Conservation (phyloP, 257 asterid species). For the Nicotiana tabacum region DNA sequence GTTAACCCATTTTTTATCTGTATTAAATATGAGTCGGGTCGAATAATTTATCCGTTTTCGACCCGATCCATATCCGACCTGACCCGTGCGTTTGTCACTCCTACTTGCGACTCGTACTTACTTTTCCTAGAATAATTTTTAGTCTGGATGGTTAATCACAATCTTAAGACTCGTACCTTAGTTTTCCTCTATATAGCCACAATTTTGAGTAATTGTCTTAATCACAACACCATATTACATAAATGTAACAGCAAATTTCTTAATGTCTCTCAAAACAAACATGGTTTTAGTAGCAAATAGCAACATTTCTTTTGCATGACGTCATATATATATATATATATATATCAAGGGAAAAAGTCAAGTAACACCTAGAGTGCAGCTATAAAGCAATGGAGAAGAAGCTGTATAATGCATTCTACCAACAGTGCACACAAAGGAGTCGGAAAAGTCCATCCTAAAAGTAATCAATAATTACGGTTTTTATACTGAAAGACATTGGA, state of each 20-base stretch:
- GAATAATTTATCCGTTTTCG: too few species aligned
- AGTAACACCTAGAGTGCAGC: background rate
- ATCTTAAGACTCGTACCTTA: background rate
- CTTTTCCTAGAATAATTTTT: background rate
- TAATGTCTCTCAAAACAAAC: background rate
- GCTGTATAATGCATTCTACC: background rate
- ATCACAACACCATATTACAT: background rate
- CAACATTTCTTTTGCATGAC: background rate
- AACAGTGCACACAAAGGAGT: background rate
- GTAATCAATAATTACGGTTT: conserved; percentile 19
- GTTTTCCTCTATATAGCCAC: background rate
- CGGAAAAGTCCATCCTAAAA: conserved; percentile 17
- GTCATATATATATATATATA: background rate
- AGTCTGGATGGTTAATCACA: background rate
- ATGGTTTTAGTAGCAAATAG: background rate
- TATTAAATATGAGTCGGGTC: too few species aligned
- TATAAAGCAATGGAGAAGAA: background rate
- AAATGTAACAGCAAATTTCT: background rate
- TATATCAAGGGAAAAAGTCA: background rate
- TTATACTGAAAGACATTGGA: conserved; percentile 24
- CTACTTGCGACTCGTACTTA: background rate
- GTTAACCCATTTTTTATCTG: too few species aligned
- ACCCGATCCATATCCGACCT: too few species aligned
- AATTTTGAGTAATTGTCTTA: background rate
- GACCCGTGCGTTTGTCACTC: too few species aligned